These are phyloP conservation scores for Glycyrrhiza uralensis DNA, from an alignment of 306 rosid genomes.

Conservation along the genomic window DNA sequence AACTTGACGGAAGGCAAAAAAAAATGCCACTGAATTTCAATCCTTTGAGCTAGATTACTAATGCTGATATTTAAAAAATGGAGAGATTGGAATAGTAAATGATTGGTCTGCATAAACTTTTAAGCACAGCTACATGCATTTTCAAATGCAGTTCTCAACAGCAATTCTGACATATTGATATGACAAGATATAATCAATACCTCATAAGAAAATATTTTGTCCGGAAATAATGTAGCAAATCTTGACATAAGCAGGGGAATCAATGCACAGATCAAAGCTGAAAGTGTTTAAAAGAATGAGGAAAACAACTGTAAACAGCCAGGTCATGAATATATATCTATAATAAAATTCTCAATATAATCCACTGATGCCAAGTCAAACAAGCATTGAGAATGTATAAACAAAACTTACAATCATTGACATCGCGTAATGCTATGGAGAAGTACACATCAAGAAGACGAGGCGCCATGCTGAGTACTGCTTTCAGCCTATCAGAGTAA, in stretches of 20 bases:
- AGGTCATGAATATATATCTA: slow-evolving; percentile 16
- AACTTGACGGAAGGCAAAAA: background rate
- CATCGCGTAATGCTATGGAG: slow-evolving; percentile 59
- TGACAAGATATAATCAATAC: slow-evolving; percentile 39
- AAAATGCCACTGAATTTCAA: background rate
- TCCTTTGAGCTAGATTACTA: background rate
- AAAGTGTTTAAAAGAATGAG: slow-evolving; percentile 25
- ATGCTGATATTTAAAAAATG: background rate
- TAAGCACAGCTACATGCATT: background rate
- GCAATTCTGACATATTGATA: background rate
- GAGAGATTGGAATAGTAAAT: background rate
- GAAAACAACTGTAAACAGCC: slow-evolving; percentile 7
- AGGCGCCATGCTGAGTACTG: slow-evolving; percentile 63
- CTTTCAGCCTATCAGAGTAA: slow-evolving; percentile 78
- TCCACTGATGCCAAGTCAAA: slow-evolving; percentile 14
- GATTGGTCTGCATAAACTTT: background rate
- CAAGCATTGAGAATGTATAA: slow-evolving; percentile 14
- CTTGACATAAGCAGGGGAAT: slow-evolving; percentile 90
- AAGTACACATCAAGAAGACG: slow-evolving; percentile 76
- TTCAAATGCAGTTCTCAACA: slow-evolving; percentile 16
- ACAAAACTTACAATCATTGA: slow-evolving; percentile 71
- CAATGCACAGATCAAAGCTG: slow-evolving; percentile 96
- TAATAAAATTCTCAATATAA: background rate
- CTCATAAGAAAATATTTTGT: slow-evolving; percentile 73
- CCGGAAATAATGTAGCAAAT: slow-evolving; percentile 78